These are phyloP conservation scores for Rheum nobile DNA, from an alignment of 148 eudicot genomes.

Conservation along the genomic window DNA sequence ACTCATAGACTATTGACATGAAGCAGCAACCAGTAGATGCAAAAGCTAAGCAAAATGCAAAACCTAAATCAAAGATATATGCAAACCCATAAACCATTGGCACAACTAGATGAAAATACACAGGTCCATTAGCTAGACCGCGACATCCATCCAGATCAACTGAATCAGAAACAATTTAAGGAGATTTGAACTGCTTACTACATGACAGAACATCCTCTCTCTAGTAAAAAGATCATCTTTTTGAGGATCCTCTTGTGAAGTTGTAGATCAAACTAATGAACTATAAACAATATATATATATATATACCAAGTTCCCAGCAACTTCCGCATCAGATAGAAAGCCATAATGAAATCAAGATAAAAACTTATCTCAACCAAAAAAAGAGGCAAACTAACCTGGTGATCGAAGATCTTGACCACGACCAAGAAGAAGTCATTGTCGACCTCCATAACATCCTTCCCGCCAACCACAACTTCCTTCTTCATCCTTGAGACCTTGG, in stretches of 20 bases:
- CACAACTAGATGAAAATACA: background rate
- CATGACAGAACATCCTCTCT: background rate
- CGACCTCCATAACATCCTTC: slow-evolving; percentile 82
- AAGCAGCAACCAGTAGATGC: background rate
- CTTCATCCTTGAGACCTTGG: slow-evolving; percentile 85
- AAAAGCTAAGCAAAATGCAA: background rate
- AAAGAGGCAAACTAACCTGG: slow-evolving; percentile 38
- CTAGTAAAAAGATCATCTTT: background rate
- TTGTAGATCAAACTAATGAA: background rate
- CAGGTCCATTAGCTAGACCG: background rate
- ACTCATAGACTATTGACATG: background rate
- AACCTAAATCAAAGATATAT: background rate
- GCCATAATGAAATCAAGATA: background rate
- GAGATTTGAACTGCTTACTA: background rate
- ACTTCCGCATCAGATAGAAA: background rate
- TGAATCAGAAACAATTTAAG: background rate
- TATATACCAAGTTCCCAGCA: background rate
- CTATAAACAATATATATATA: background rate
- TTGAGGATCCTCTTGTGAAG: background rate
- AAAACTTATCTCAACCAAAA: background rate
- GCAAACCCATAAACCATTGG: background rate
- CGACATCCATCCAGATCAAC: background rate
- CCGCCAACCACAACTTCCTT: slow-evolving; percentile 92
- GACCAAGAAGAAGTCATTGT: slow-evolving; percentile 94
- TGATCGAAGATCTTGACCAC: slow-evolving; percentile 84